These are phyloP conservation scores for Candida tetrigidarum DNA, from an alignment of 1,139 yeast genomes.

Conservation along the genomic window DNA sequence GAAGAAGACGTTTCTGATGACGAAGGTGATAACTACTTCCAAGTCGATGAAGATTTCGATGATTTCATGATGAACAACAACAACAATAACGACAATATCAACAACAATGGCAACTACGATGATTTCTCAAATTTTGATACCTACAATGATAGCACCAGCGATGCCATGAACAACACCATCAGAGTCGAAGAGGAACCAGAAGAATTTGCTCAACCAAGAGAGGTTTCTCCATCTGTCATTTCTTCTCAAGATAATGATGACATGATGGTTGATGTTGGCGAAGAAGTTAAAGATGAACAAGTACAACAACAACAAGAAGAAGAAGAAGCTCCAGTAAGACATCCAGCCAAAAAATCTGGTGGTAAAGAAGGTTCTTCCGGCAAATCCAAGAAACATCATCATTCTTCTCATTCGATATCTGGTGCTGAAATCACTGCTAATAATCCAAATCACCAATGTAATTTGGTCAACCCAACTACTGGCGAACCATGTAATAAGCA, in stretches of 20 bases:
- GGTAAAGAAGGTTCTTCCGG: slow-evolving; percentile 1
- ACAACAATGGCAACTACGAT: slow-evolving; percentile 9
- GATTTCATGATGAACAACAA: slow-evolving; percentile 29
- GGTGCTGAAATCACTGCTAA: slow-evolving; percentile 29
- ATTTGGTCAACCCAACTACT: slow-evolving; percentile 60
- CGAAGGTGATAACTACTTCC: slow-evolving; percentile 42
- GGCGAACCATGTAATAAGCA: slow-evolving; percentile 49
- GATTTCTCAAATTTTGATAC: slow-evolving; percentile 15
- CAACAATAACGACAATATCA: slow-evolving; percentile 13
- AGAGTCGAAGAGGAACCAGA: neutral
- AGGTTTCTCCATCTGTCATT: slow-evolving; percentile 8
- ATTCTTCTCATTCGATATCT: slow-evolving; percentile 14
- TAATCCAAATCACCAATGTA: slow-evolving; percentile 47
- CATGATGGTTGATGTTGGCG: slow-evolving; percentile 8
- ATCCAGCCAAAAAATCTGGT: neutral
- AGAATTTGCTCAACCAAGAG: slow-evolving; percentile 8
- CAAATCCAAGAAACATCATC: slow-evolving; percentile 6
- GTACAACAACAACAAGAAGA: neutral
- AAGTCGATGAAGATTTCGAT: slow-evolving; percentile 44
- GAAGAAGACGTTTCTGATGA: slow-evolving; percentile 45
- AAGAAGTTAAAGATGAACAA: neutral
- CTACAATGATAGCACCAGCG: slow-evolving; percentile 1
- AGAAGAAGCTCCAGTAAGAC: neutral
- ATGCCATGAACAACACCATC: neutral
- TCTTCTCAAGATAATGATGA: slow-evolving; percentile 9